Base-by-base conservation (phyloP, 2,329 filamentous ascomycete genomes). In the Fusarium papillatum region DNA sequence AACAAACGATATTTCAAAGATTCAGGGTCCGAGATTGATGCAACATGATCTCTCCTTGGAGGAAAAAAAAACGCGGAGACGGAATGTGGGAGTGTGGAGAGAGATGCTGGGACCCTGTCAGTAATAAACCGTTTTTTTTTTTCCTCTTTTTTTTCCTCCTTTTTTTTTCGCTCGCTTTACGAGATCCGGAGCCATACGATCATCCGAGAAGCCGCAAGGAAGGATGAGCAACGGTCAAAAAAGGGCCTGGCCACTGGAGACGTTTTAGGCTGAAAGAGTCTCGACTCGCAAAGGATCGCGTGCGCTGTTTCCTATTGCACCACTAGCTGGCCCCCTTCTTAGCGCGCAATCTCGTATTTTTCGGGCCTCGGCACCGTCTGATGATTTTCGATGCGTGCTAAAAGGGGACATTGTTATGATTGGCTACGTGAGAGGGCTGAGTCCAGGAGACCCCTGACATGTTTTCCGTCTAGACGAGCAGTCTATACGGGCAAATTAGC, bases 11-110 rank as follows among this genome's bases (percentile, higher is more conserved):
- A n/a, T 34, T 57, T 57, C 4, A 57, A 22, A 57, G 29, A 10
- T 53, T 53, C 50, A 57, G 50, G 50, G 50, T 39, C 57, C 11
- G 26, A 60, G 57, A 60, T 60, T 19, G 34, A 60, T 60, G 57
- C 39, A 60, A 60, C 57, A 60, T 60, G 57, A n/a, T 60, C 36
- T 48, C 26, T 60, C 13, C 31, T 34, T 26, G 34, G 8, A 39
- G 34, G 19, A 39, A 48, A 60, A 24, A 9, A 60, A 39, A 60
- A 60, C 22, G 36, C 34, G 34, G 34, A 60, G 34, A 60, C 26
- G 34, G 24, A 26, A 39, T 60, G 57, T 60, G 57, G 34, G 34
- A 36, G 34, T 36, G 34, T 36, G 34, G 34, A 36, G 57, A 60
- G 57, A 60, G n/a, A 14, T 2, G 14, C 57, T 17, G 34, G 16